phyloP scores from a whole-genome alignment of 2,329 filamentous ascomycete genomes.

The Sclerotiophoma versabilis region DNA sequence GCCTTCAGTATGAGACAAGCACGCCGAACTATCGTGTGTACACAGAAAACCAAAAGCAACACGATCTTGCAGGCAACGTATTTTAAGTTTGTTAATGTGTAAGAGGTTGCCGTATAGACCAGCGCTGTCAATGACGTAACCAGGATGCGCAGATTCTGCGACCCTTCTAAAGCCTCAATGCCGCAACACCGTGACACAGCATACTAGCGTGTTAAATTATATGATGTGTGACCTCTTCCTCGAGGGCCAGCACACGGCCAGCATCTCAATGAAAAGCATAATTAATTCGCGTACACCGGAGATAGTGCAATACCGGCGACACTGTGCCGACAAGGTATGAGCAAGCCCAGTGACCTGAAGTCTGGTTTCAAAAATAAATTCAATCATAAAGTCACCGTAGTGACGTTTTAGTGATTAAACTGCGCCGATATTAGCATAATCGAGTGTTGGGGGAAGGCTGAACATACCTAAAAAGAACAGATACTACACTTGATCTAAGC shows the following conservation, averaged over 20 bases:
- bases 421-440: not conserved
- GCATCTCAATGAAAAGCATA: constrained; percentile 2
- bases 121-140: no score
- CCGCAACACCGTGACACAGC: no score
- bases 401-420: constrained; percentile 10
- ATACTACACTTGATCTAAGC: constrained; percentile 19
- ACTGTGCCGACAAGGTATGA: constrained; percentile 17
- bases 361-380: constrained; percentile 4
- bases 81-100: no score
- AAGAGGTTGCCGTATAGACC: no score
- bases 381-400: constrained; percentile 7
- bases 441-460: no score
- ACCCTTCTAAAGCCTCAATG: no score
- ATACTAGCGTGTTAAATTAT: no score
- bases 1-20: no score
- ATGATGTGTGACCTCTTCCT: constrained; percentile 5
- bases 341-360: constrained; percentile 18
- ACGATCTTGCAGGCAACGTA: no score
- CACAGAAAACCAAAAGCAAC: no score
- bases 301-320: constrained; percentile 16
- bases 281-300: constrained; percentile 11
- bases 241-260: not conserved
- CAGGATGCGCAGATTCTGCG: no score
- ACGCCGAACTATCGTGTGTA: no score
- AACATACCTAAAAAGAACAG: constrained; percentile 7